phyloP scores from a whole-genome alignment of 2,329 filamentous ascomycete species.

The Epichloe festucae region DNA sequence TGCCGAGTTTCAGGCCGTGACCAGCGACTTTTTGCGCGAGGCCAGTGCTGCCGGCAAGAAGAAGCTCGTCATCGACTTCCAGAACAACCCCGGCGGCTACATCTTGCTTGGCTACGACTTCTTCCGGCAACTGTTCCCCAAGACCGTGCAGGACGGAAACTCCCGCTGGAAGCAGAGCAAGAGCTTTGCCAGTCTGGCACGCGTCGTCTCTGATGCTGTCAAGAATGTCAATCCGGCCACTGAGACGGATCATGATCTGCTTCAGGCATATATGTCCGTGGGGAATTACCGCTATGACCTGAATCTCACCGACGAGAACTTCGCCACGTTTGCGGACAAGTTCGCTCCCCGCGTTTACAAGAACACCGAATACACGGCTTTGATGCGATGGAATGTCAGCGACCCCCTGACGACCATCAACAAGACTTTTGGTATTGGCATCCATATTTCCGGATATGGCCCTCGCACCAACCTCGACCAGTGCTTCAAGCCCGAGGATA shows the following conservation, averaged over 20 bases:
- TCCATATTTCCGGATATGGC: slow-evolving; percentile 33
- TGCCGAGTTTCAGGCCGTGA: slow-evolving; percentile 22
- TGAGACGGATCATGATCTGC: slow-evolving; percentile 19
- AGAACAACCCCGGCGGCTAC: slow-evolving; percentile 41
- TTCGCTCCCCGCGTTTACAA: slow-evolving; percentile 27
- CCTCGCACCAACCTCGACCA: slow-evolving; percentile 22
- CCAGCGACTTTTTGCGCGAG: slow-evolving; percentile 22
- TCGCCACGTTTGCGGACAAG: slow-evolving; percentile 33
- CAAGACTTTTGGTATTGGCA: slow-evolving; percentile 11
- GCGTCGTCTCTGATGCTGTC: slow-evolving; percentile 29
- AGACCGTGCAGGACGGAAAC: slow-evolving; percentile 23
- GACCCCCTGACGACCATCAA: slow-evolving; percentile 28
- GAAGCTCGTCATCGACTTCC: slow-evolving; percentile 37
- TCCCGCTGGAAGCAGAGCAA: slow-evolving; percentile 26
- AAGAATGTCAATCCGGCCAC: slow-evolving; percentile 33
- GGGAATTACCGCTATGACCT: slow-evolving; percentile 40
- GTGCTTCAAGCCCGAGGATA: slow-evolving; percentile 44
- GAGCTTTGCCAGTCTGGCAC: slow-evolving; percentile 31
- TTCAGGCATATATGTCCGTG: slow-evolving; percentile 33
- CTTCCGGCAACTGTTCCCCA: slow-evolving; percentile 41
- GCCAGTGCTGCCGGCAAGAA: slow-evolving; percentile 36
- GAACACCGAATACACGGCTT: slow-evolving; percentile 39
- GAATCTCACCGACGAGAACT: slow-evolving; percentile 33
- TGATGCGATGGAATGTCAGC: slow-evolving; percentile 38
- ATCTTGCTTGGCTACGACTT: slow-evolving; percentile 49